phyloP scores from a whole-genome alignment of 2,329 filamentous ascomycete species.

The Penicillium psychrosexuale region DNA sequence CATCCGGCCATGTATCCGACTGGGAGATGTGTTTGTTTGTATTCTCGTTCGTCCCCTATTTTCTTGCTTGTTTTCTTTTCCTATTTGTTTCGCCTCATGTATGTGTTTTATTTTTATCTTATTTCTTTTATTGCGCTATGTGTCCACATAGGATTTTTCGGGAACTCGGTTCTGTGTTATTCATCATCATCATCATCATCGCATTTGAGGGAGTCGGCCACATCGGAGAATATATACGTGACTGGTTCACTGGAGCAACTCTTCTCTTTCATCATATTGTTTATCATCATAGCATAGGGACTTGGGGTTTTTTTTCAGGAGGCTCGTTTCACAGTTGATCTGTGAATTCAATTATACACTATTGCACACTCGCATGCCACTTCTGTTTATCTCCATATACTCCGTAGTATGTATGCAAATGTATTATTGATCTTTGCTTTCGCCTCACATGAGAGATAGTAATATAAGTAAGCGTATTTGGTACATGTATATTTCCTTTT shows the following conservation, averaged over 20 bases:
- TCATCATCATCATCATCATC: slow-evolving; percentile 9
- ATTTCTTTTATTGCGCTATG: slow-evolving; percentile 9
- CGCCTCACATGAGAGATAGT: background rate
- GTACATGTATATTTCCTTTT: background rate
- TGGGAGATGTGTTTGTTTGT: background rate
- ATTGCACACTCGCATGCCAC: background rate
- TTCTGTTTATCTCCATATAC: background rate
- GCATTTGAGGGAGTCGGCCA: slow-evolving; percentile 26
- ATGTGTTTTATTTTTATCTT: slow-evolving; percentile 3
- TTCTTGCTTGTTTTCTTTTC: background rate
- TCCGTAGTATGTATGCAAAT: no score
- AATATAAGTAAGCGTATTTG: background rate
- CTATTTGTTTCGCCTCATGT: background rate
- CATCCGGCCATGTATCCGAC: slow-evolving; percentile 2
- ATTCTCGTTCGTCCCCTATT: background rate
- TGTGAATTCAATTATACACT: background rate
- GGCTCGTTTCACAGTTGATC: slow-evolving; percentile 3
- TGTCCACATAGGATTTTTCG: slow-evolving; percentile 1
- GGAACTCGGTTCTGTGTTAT: slow-evolving; percentile 6
- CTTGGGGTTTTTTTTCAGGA: slow-evolving; percentile 2
- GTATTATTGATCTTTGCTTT: background rate
- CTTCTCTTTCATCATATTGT: background rate
- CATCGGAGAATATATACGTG: slow-evolving; percentile 17
- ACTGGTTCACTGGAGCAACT: slow-evolving; percentile 23
- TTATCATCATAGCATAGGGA: slow-evolving; percentile 6